Conservation (phyloP, 108 stramenopile species). For the Cyclotella choctawhatcheeana region DNA sequence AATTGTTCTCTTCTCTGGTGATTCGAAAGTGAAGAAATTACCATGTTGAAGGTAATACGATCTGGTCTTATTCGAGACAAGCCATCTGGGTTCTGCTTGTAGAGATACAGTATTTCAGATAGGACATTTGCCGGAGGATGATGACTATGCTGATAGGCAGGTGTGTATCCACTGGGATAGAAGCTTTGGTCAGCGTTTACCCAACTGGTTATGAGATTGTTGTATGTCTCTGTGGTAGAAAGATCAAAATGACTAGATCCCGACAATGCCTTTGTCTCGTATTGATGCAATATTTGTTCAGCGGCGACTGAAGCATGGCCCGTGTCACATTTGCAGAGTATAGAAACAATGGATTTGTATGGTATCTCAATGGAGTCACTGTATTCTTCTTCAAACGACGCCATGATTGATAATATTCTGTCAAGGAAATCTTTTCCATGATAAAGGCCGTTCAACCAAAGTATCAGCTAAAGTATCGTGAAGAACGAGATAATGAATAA, state of each 20-base stretch:
- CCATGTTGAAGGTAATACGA: slow-evolving; percentile 34
- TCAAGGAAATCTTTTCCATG: slow-evolving; percentile 20
- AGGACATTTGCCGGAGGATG: slow-evolving; percentile 43
- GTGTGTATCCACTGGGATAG: slow-evolving; percentile 1
- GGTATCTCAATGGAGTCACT: slow-evolving; percentile 6
- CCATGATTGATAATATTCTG: slow-evolving; percentile 15
- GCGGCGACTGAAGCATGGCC: slow-evolving; percentile 37
- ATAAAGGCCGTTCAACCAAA: slow-evolving; percentile 17
- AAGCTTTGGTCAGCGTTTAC: slow-evolving; percentile 2
- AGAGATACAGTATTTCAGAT: slow-evolving; percentile 29
- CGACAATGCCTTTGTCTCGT: slow-evolving; percentile 14
- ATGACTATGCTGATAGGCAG: slow-evolving; percentile 20
- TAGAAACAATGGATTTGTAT: slow-evolving; percentile 41
- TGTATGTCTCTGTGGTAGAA: slow-evolving; percentile 48
- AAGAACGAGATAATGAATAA: neutral
- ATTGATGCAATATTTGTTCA: slow-evolving; percentile 34
- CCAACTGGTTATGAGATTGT: slow-evolving; percentile 37
- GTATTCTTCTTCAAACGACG: slow-evolving; percentile 21
- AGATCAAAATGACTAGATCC: slow-evolving; percentile 22
- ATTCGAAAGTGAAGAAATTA: slow-evolving; percentile 27
- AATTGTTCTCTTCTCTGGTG: slow-evolving; percentile 5
- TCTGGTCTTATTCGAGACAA: slow-evolving; percentile 39
- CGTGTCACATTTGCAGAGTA: slow-evolving; percentile 32
- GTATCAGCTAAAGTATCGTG: slow-evolving; percentile 2
- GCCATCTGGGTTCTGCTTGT: slow-evolving; percentile 2